Evolutionary conservation across 768 basidiomycete species (phyloP).

Genomic region (Trametes villosa): DNA sequence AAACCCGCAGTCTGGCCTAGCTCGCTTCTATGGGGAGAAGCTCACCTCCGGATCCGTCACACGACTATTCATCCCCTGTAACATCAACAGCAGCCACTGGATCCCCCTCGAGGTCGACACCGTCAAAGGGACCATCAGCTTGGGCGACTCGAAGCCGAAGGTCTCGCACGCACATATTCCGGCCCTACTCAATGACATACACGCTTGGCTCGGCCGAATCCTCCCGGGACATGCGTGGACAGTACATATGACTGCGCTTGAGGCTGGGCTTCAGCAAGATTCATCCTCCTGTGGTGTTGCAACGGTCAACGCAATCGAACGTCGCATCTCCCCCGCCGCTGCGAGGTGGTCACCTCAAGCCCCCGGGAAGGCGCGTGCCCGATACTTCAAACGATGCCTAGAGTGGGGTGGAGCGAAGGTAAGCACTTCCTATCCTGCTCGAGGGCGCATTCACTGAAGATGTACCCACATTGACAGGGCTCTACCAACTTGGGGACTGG

Average conservation of each 20-base stretch:
- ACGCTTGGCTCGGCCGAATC: background rate
- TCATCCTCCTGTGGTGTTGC: background rate
- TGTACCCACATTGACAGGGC: no score
- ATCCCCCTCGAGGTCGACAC: background rate
- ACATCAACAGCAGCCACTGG: slow-evolving; percentile 4
- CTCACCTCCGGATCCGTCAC: background rate
- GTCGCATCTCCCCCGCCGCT: background rate
- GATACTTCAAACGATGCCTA: background rate
- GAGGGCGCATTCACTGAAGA: background rate
- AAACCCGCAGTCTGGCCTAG: background rate
- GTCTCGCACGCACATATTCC: background rate
- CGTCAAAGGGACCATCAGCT: background rate
- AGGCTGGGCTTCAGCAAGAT: background rate
- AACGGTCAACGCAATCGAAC: background rate
- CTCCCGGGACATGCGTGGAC: background rate
- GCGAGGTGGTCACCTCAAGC: background rate
- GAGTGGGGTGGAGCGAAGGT: background rate
- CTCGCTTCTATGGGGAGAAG: background rate
- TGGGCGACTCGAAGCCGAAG: slow-evolving; percentile 1
- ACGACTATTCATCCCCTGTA: background rate
- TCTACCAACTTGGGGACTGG: no score
- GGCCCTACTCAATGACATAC: background rate
- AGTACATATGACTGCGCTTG: background rate
- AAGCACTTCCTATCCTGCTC: background rate
- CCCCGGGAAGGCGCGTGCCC: background rate